Evolutionary conservation across 345 rosid species (phyloP), one percentile per base, ranked within the genome.

Genomic region (Linum tenue): DNA sequence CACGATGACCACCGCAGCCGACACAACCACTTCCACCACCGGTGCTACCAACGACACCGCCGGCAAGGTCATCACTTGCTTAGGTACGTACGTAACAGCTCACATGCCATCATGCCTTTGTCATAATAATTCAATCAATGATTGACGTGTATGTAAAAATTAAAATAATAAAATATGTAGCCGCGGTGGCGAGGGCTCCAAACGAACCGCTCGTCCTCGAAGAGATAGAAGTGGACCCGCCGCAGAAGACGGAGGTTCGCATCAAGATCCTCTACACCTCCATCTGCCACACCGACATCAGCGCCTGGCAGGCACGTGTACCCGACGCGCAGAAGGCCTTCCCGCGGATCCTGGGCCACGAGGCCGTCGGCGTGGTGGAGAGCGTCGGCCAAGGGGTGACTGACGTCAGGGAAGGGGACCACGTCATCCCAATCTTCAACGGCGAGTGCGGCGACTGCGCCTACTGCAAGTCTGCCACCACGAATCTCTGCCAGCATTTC

Each of bases 351-450:
- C 71, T 86, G 31, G 95, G 95, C 44, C 95, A 88, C 63, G 91
- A 88, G 67, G 91, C 91, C 14, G 84, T 85, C 3, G 91, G 95
- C 91, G 42, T 83, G 2, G 84, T 87, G 16, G 95, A 87, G 74
- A 85, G 91, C 70, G 80, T 81, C 0, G 96, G 96, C 0, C 84
- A 81, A 73, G 86, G 86, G 15, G 89, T 86, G 10, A 64, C 22
- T 2, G 91, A 86, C 62, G 10, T 86, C 58, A 75, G 82, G 64
- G 77, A 70, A 62, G 89, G 96, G 6, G 96, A 88, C 75, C 69
- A 78, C 62, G 86, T 86, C 73, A 72, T 88, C 37, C 89, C 91
- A 0, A 17, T 82, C 61, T 88, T 86, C 70, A 22, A 81, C 44
- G 91, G 91, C 57, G 85, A 88, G 70, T 88, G 91, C 38, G 86